Conservation (phyloP, 2,329 filamentous ascomycete species). For the Grosmannia huntii region DNA sequence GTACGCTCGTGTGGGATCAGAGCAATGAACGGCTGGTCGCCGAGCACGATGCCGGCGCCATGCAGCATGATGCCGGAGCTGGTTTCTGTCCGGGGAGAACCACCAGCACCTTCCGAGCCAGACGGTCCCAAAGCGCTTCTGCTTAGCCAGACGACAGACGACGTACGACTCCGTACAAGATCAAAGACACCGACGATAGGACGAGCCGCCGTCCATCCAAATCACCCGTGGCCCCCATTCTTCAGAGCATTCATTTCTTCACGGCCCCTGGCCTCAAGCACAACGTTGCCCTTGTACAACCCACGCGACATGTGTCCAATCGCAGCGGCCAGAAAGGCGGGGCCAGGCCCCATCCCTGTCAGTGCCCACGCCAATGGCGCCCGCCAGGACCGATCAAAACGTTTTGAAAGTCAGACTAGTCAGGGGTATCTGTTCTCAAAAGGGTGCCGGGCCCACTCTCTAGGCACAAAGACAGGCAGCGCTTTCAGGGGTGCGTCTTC, state of each 20-base stretch:
- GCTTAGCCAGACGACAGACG: neutral
- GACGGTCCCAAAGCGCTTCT: neutral
- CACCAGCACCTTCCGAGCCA: neutral
- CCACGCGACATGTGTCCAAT: constrained; percentile 5
- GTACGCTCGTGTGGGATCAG: neutral
- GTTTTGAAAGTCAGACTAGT: constrained; percentile 5
- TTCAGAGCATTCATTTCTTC: neutral
- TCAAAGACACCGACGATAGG: neutral
- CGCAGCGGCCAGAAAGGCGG: neutral
- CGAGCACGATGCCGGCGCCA: neutral
- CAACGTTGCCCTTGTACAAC: neutral
- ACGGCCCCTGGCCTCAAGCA: neutral
- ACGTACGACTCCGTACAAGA: neutral
- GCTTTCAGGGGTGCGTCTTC: neutral
- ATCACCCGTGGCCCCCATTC: neutral
- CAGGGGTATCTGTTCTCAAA: neutral
- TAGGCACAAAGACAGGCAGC: neutral
- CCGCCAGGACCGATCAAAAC: constrained; percentile 8
- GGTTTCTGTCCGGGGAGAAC: neutral
- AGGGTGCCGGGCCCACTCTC: neutral
- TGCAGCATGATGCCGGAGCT: neutral
- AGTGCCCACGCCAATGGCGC: constrained; percentile 5
- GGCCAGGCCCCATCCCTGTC: constrained; percentile 3
- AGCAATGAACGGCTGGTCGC: neutral
- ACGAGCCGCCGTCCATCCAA: neutral